Base-by-base conservation (phyloP, 805 yeast species). In the Zygoascus bituminiphila region DNA sequence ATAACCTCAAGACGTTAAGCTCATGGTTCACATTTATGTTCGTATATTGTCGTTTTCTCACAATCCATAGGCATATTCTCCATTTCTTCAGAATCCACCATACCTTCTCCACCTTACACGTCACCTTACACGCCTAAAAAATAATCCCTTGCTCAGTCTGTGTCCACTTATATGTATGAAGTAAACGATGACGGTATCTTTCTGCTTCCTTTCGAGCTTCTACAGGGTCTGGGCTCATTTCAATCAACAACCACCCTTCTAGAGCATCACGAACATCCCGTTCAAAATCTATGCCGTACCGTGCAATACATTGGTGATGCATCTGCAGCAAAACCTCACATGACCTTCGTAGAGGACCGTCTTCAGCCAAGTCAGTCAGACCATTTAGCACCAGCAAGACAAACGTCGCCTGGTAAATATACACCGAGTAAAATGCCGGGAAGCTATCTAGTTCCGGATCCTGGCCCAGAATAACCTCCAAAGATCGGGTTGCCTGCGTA, bases 361-460 rank as follows among this genome's bases (percentile, higher is more conserved):
- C 44, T 15, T 20, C 17, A 4, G 17, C 2, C 14, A 14, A 5
- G 4, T 24, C 35, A 6, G 21, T 26, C 14, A 23, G 33, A n/a
- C 29, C 42, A 25, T 25, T 15, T 4, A 41, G 25, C 22, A 26
- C 26, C 20, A 41, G 33, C 35, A 41, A 14, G 22, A 41, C 21
- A 25, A 24, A 25, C 17, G 44, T n/a, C 14, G 17, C 19, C 35
- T 22, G 14, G 44, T 25, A 41, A 7, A 41, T 8, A 12, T 22
- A 41, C 33, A 41, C 35, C 2, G 33, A 25, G 36, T 22, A 41
- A 10, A 41, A 41, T 21, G 35, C 20, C 8, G 44, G 44, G 35
- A 26, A 24, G 14, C 22, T 15, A 10, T 41, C 44, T 22, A 41
- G 33, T 8, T n/a, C 15, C 7, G 44, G 44, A 20, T 41, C 44